Conservation (phyloP, 495 filamentous ascomycete species). For the Friedmanniomyces simplex region DNA sequence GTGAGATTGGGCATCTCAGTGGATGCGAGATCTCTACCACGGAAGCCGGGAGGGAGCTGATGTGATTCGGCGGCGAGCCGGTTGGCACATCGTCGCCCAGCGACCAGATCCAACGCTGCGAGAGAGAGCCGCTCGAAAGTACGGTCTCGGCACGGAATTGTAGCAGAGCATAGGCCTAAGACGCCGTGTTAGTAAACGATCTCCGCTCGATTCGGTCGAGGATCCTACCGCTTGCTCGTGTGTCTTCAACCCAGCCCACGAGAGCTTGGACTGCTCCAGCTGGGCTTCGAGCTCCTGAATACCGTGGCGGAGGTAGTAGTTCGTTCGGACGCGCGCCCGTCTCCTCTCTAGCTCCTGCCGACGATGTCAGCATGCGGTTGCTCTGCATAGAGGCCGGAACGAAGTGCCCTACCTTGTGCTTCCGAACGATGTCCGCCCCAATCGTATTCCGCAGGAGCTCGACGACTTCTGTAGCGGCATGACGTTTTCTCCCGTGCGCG, state of each 20-base stretch:
- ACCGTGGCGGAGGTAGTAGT: slow-evolving; percentile 2
- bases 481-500: neutral
- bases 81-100: slow-evolving; percentile 22
- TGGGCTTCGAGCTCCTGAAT: neutral
- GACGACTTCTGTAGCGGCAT: slow-evolving; percentile 7
- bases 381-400: too few relatives aligned
- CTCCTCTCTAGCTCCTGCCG: slow-evolving; percentile 9
- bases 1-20: slow-evolving; percentile 26
- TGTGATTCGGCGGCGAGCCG: neutral
- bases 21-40: slow-evolving; percentile 8
- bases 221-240: slow-evolving; percentile 19
- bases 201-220: neutral
- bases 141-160: slow-evolving; percentile 15
- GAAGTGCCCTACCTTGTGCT: too few relatives aligned
- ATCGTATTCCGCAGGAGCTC: slow-evolving; percentile 13
- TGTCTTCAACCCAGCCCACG: slow-evolving; percentile 13
- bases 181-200: too few relatives aligned
- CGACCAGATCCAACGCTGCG: slow-evolving; percentile 23
- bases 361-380: too few relatives aligned
- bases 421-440: neutral
- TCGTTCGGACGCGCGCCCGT: neutral
- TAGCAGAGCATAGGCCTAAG: slow-evolving; percentile 19
- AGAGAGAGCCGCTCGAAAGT: slow-evolving; percentile 1
- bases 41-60: neutral
- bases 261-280: slow-evolving; percentile 18